These are phyloP conservation scores for Aphanomyces cochlioides DNA, from an alignment of 352 stramenopile species.

Conservation along the genomic window DNA sequence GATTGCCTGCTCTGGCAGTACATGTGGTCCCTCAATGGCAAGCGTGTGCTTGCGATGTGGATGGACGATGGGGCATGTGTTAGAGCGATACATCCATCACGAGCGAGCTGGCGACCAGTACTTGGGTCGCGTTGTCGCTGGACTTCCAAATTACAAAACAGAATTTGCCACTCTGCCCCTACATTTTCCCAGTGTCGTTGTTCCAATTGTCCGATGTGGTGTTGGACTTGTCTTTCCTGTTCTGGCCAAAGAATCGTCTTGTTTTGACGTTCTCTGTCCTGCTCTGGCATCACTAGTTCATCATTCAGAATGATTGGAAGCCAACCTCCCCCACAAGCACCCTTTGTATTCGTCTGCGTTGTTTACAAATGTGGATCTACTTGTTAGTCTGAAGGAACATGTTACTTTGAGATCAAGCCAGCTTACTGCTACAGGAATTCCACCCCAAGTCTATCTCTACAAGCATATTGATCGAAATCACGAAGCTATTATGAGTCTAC, in stretches of 20 bases:
- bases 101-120: conserved; percentile 22
- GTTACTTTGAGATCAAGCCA: conserved; percentile 5
- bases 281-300: conserved; percentile 20
- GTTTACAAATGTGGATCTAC: conserved; percentile 8
- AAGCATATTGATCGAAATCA: background rate
- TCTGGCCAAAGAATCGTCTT: background rate
- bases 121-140: conserved; percentile 18
- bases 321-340: background rate
- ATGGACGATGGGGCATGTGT: conserved; percentile 19
- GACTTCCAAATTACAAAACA: conserved; percentile 18
- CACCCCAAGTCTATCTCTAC: conserved; percentile 7
- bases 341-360: conserved; percentile 10
- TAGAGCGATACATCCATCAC: conserved; percentile 25
- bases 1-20: conserved; percentile 28
- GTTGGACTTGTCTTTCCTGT: background rate
- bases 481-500: background rate
- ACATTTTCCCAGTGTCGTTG: conserved; percentile 9
- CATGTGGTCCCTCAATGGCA: conserved; percentile 13
- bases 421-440: background rate
- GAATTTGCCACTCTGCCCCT: conserved; percentile 23
- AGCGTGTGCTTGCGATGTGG: conserved; percentile 27
- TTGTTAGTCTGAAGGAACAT: conserved; percentile 2
- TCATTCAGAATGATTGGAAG: conserved; percentile 1
- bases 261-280: background rate
- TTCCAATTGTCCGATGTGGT: background rate